A percentile compares a stretch with the other conserved stretches of the same genome.
Evolutionary conservation across 768 basidiomycete genomes (phyloP).

Genomic region (Boletus speciosus): DNA sequence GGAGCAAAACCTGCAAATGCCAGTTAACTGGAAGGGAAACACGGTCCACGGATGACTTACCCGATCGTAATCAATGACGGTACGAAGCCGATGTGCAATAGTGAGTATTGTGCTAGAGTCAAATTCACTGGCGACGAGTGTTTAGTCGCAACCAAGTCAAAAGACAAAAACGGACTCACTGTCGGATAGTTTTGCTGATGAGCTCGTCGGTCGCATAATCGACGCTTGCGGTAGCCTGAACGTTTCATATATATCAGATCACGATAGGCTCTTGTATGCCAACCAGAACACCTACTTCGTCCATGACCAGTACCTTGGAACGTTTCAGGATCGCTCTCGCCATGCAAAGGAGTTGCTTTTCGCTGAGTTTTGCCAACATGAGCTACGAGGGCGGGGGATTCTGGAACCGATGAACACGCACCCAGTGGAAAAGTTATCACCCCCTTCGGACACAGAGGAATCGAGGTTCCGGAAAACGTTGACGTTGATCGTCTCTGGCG

Average conservation of each 20-base stretch:
- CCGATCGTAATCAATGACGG: conserved; percentile 81
- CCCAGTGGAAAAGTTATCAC: conserved; percentile 89
- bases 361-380: conserved; percentile 34
- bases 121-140: conserved; percentile 52
- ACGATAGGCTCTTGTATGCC: background rate
- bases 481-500: conserved; percentile 48
- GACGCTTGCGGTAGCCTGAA: conserved; percentile 68
- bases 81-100: conserved; percentile 75
- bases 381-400: background rate
- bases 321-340: conserved; percentile 80
- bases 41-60: conserved; percentile 38
- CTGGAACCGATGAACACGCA: conserved; percentile 28
- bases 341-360: conserved; percentile 88
- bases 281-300: conserved; percentile 51
- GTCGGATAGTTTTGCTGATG: conserved; percentile 76
- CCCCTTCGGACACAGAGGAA: conserved; percentile 73
- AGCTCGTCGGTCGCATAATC: conserved; percentile 89
- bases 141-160: background rate
- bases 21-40: conserved; percentile 9
- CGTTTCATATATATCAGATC: background rate
- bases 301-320: conserved; percentile 79
- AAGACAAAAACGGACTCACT: conserved; percentile 42
- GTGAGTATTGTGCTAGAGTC: conserved; percentile 79
- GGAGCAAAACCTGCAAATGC: conserved; percentile 58
- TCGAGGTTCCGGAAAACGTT: conserved; percentile 80